Conservation (phyloP, 2,329 filamentous ascomycete species). For the Verticillium longisporum region DNA sequence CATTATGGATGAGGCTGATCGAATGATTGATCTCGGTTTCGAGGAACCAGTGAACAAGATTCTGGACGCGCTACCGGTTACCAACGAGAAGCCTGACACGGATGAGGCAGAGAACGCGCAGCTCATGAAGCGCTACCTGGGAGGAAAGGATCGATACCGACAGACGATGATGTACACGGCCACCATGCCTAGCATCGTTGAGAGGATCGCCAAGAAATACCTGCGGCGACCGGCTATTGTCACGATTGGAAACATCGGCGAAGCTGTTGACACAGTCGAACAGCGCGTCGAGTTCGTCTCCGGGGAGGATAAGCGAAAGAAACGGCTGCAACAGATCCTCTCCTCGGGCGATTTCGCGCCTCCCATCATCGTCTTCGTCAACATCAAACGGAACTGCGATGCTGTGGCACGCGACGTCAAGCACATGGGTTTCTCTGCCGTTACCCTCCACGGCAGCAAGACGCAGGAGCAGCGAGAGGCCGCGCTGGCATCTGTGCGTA, state of each 20-base stretch:
- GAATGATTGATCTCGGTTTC: constrained; percentile 98
- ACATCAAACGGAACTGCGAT: constrained; percentile 98
- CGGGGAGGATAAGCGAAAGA: constrained; percentile 94
- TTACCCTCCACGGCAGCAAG: constrained; percentile 91
- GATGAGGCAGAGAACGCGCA: constrained; percentile 82
- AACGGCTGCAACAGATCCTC: constrained; percentile 87
- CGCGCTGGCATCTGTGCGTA: constrained; percentile 76
- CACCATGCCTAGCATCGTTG: constrained; percentile 89
- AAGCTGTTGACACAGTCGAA: constrained; percentile 96
- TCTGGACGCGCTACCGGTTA: constrained; percentile 83
- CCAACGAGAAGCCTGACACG: constrained; percentile 90
- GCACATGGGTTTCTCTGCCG: constrained; percentile 81
- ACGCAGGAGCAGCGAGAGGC: constrained; percentile 97
- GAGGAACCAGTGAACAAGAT: constrained; percentile 98
- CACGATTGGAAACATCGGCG: constrained; percentile 87
- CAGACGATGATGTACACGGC: constrained; percentile 99
- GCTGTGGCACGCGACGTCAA: constrained; percentile 92
- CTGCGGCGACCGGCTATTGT: constrained; percentile 88
- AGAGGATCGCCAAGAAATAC: constrained; percentile 96
- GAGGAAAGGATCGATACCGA: constrained; percentile 72
- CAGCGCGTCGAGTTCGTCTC: constrained; percentile 89
- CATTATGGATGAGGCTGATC: constrained; percentile 98
- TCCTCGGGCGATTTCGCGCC: constrained; percentile 71
- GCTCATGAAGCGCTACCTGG: constrained; percentile 77
- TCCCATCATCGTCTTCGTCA: constrained; percentile 98